A percentile compares a stretch with the other conserved stretches of the same genome.
Evolutionary conservation across 306 rosid genomes (phyloP).

Genomic region (Carpinus fangiana): DNA sequence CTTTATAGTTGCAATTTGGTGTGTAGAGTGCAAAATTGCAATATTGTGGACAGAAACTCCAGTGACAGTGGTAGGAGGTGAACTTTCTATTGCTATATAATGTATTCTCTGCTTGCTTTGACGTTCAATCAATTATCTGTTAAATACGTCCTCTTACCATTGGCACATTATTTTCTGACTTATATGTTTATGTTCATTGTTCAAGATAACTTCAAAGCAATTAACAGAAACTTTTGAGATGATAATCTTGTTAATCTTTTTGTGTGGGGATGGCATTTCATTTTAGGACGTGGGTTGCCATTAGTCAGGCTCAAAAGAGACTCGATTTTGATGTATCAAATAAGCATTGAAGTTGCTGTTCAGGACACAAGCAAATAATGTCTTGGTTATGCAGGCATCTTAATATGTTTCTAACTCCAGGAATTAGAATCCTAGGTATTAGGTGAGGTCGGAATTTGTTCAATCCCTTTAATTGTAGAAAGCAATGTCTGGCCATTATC

Average conservation of each 20-base stretch:
- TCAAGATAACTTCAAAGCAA: neutral
- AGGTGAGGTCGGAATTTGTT: neutral
- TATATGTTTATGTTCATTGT: neutral
- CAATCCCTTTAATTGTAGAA: neutral
- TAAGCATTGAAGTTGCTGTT: too few relatives aligned
- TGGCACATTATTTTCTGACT: neutral
- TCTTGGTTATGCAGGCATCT: neutral
- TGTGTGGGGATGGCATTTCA: neutral
- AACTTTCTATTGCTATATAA: slow-evolving; percentile 34
- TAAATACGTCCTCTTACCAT: slow-evolving; percentile 12
- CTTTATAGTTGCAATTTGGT: slow-evolving; percentile 15
- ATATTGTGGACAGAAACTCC: slow-evolving; percentile 24
- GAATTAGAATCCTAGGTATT: neutral
- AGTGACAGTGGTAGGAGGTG: slow-evolving; percentile 21
- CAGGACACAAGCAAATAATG: too few relatives aligned
- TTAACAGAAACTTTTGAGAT: neutral
- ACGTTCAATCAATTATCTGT: slow-evolving; percentile 27
- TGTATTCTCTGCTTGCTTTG: slow-evolving; percentile 27
- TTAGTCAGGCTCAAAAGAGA: too few relatives aligned
- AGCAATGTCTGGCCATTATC: neutral
- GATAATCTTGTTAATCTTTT: neutral
- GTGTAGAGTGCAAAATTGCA: slow-evolving; percentile 26
- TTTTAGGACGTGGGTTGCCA: too few relatives aligned
- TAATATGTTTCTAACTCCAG: neutral
- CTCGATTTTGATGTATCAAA: too few relatives aligned